A percentile compares a stretch with the other conserved stretches of the same genome.
These are phyloP conservation scores for Biscogniauxia sp. DNA, from an alignment of 2,329 filamentous ascomycete genomes.

Conservation along the genomic window DNA sequence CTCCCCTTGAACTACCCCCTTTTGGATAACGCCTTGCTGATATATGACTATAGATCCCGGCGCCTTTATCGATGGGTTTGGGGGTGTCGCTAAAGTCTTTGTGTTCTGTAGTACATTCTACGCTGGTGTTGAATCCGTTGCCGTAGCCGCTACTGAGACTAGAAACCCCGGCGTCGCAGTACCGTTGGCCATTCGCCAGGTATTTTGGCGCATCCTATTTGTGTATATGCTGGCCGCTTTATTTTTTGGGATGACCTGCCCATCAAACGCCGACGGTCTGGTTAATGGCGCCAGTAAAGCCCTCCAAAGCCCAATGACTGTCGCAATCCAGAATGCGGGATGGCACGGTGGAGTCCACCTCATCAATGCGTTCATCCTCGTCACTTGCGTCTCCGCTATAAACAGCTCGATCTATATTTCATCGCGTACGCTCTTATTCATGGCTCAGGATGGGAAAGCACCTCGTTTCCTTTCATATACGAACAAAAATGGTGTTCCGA, in stretches of 20 bases:
- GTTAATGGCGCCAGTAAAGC: conserved; percentile 61
- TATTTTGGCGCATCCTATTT: conserved; percentile 61
- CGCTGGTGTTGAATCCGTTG: conserved; percentile 61
- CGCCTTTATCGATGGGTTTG: conserved; percentile 67
- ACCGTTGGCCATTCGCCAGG: conserved; percentile 57
- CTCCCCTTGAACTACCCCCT: background rate
- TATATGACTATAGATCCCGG: conserved; percentile 53
- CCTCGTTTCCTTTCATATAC: conserved; percentile 68
- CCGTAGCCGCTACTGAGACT: conserved; percentile 59
- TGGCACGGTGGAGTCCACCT: conserved; percentile 72
- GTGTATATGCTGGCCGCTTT: conserved; percentile 69
- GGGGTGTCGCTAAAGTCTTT: conserved; percentile 63
- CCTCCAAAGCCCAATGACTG: conserved; percentile 69
- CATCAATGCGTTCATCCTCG: conserved; percentile 74
- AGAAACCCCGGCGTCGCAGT: conserved; percentile 56
- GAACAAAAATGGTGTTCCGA: conserved; percentile 59
- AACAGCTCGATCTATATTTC: conserved; percentile 78
- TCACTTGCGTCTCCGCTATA: conserved; percentile 69
- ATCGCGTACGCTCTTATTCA: conserved; percentile 71
- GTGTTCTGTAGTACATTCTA: conserved; percentile 71
- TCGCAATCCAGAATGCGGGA: conserved; percentile 71
- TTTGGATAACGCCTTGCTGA: background rate
- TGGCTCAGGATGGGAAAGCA: conserved; percentile 71
- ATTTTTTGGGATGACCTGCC: conserved; percentile 73
- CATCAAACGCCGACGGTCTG: conserved; percentile 63